Conservation (phyloP, 371 early-diverging fungal genomes). For the Blakeslea trispora region DNA sequence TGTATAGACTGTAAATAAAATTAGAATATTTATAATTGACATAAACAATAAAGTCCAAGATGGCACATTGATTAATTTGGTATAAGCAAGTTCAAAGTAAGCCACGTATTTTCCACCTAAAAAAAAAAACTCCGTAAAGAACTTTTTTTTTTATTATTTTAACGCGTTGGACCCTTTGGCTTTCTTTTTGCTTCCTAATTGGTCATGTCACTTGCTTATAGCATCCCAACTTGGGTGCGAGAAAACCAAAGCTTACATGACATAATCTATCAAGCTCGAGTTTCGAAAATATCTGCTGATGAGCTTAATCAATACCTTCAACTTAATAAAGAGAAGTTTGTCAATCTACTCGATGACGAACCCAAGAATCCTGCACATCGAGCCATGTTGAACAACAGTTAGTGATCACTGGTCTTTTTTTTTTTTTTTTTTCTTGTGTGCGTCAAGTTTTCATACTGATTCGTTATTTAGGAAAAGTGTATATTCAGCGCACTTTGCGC, state of each 20-base stretch:
- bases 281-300: conserved; percentile 19
- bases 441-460: too few relatives aligned
- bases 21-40: too few relatives aligned
- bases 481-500: conserved; percentile 53
- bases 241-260: conserved; percentile 31
- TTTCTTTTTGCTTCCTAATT: too few relatives aligned
- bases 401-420: neutral
- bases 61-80: too few relatives aligned
- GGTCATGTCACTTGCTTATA: conserved; percentile 6
- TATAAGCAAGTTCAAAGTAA: too few relatives aligned
- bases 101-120: too few relatives aligned
- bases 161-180: too few relatives aligned
- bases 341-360: conserved; percentile 48
- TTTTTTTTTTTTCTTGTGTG: too few relatives aligned
- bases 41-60: too few relatives aligned
- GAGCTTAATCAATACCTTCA: conserved; percentile 29
- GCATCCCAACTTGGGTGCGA: conserved; percentile 31
- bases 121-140: too few relatives aligned
- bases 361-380: conserved; percentile 53
- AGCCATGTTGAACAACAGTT: conserved; percentile 54
- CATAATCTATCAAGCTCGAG: conserved; percentile 36
- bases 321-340: conserved; percentile 38
- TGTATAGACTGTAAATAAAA: too few relatives aligned
- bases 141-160: too few relatives aligned
- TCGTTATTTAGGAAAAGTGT: conserved; percentile 36